Evolutionary conservation across 2,329 filamentous ascomycete species (phyloP), one percentile per base, ranked within the genome.

Genomic region (Diaporthe amygdali): DNA sequence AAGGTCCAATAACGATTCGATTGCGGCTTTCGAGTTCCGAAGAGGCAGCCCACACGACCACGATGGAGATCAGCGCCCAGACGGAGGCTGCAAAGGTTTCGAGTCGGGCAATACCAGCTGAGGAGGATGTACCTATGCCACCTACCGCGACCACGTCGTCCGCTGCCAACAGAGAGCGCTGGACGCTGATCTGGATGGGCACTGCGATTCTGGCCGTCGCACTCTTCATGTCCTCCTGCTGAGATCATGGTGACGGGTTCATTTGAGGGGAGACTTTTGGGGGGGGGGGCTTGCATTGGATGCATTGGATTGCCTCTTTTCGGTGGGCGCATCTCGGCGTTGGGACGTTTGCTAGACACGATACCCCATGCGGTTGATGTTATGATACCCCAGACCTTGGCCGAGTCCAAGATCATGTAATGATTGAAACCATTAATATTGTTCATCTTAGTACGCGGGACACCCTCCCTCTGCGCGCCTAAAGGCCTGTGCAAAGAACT

Each of bases 401-500:
- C 56, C 34, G 32, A 56, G 49, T 39, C 46, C 47, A 47, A 66
- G 71, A 20, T 66, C 49, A 30, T 64, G 41, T 34, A 44, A 32
- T 55, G 37, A 66, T 27, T 63, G 20, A 46, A 46, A 37, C 22
- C 32, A 55, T 34, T 22, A 20, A 61, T 41, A 34, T 51, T 54
- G 12, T 54, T 54, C 47, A 55, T 59, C 74, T 82, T 76, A 90
- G 74, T 88, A 89, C 1, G 84, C 79, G 25, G 88, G 85, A 77
- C 89, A 91, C n/a, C 87, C 88, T 56, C 82, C 86, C 78, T 90
- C 80, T 2, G 92, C 93, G 72, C 92, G 88, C 75, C 86, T 82
- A 81, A 96, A 96, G 14, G 94, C 94, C 49, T 88, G 88, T 5
- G 92, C 88, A 78, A 99, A 99, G 82, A 99, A 96, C 69, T 95